Evolutionary conservation across 306 rosid genomes (phyloP).

Genomic region (Arachis stenosperma): DNA sequence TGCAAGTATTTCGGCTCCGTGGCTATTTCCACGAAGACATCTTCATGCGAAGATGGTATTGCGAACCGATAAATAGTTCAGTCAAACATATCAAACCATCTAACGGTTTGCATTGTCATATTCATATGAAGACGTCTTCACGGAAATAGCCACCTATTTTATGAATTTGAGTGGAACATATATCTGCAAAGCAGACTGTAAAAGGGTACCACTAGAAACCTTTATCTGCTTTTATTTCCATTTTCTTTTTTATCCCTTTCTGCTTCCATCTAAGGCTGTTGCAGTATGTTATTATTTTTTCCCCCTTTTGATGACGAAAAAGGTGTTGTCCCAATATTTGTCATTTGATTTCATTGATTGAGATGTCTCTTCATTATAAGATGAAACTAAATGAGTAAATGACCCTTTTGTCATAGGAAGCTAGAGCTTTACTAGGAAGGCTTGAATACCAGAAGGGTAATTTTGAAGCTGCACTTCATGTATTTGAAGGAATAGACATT

Average conservation of each 20-base stretch:
- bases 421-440: slow-evolving; percentile 93
- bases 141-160: neutral
- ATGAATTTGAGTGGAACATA: neutral
- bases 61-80: too few species aligned
- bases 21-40: too few species aligned
- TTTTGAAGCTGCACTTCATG: slow-evolving; percentile 88
- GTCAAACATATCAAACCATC: too few species aligned
- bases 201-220: slow-evolving; percentile 7
- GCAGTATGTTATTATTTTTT: neutral
- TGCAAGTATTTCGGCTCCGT: too few species aligned
- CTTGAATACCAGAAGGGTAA: slow-evolving; percentile 92
- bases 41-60: too few species aligned
- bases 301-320: neutral
- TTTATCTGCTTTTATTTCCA: neutral
- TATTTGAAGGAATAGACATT: slow-evolving; percentile 93
- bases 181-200: neutral
- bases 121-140: too few species aligned
- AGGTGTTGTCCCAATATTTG: slow-evolving; percentile 15
- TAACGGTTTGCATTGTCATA: too few species aligned
- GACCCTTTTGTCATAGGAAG: slow-evolving; percentile 62
- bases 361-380: slow-evolving; percentile 12
- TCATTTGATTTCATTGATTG: slow-evolving; percentile 29
- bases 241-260: neutral
- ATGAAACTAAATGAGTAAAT: slow-evolving; percentile 22
- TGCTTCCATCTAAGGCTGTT: slow-evolving; percentile 12